Percentiles rank a stretch among this genome's conserved stretches.
These are phyloP conservation scores for Leucogyrophana mollusca DNA, from an alignment of 768 basidiomycete species.

Conservation along the genomic window DNA sequence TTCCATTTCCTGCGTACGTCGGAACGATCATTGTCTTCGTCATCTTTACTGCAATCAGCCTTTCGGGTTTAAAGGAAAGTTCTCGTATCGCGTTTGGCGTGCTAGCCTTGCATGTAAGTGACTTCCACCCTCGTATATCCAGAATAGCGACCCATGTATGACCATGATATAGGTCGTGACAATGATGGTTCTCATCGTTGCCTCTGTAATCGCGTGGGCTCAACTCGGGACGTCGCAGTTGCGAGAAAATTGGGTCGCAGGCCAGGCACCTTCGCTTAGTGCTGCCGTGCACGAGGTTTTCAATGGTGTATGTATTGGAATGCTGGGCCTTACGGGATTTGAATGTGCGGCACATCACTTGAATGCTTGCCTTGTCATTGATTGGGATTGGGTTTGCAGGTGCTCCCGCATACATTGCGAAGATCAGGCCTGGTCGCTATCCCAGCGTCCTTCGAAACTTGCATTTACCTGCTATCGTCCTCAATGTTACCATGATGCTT, in stretches of 20 bases:
- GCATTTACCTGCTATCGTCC: conserved; percentile 54
- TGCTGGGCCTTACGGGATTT: conserved; percentile 72
- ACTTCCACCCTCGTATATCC: no score
- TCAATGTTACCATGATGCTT: conserved; percentile 58
- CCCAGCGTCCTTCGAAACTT: conserved; percentile 64
- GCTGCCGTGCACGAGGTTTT: conserved; percentile 46
- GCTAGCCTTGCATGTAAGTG: conserved; percentile 56
- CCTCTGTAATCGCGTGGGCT: conserved; percentile 51
- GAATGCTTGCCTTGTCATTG: neutral
- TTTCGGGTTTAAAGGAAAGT: conserved; percentile 62
- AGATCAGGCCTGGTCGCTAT: conserved; percentile 54
- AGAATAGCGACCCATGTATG: no score
- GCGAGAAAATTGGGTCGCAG: conserved; percentile 51
- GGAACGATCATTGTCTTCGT: conserved; percentile 53
- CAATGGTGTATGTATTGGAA: conserved; percentile 66
- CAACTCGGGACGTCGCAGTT: conserved; percentile 47
- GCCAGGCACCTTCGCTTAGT: conserved; percentile 28
- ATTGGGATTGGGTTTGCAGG: conserved; percentile 32
- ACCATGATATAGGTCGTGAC: conserved; percentile 48
- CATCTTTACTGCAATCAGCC: conserved; percentile 52
- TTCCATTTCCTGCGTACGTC: conserved; percentile 57
- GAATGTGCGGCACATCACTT: conserved; percentile 43
- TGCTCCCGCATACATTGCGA: conserved; percentile 62
- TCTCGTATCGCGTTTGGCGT: conserved; percentile 58
- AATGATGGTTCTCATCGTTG: conserved; percentile 54